Base-by-base conservation (phyloP, 2,329 filamentous ascomycete species). In the Raffaelea ambrosiae region DNA sequence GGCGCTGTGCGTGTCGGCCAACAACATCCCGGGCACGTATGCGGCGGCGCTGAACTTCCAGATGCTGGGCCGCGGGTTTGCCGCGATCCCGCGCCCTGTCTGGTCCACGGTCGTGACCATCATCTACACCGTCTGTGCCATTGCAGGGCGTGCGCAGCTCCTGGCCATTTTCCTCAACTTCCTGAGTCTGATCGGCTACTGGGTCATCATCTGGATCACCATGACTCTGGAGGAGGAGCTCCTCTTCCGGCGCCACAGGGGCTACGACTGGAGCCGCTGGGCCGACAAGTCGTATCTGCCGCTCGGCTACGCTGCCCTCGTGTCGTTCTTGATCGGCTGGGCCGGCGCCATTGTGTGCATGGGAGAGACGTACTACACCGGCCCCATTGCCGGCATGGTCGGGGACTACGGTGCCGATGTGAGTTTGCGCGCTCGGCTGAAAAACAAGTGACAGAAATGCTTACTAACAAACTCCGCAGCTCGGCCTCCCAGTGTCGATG, bases 181-280 rank as follows among this genome's bases (percentile, higher is more conserved):
- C 59, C 68, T 86, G 5, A 79, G 80, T 0, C 64, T 86, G 20
- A 85, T 86, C 77, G 83, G 82, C 2, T 86, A 85, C 61, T 86
- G 80, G 81, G 72, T 83, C 16, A 72, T 72, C 14, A 77, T 84
- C 40, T 83, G 79, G 77, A 70, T 84, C 19, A 72, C 74, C 2
- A 82, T 86, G 42, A 66, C 77, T 2, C 61, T 81, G 2, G 71
- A 79, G 57, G 83, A 86, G 57, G 74, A 81, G 43, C 59, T 81
- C 19, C 66, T 86, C 43, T 86, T 86, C 60, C 70, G 79, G 2
- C 64, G 68, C 3, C 66, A 61, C 43, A 57, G 58, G 1, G 68
- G 66, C 1, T 84, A 77, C 61, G 73, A 79, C 52, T 85, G 81
- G 80, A 65, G 65, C 16, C 65, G 67, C 3, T 86, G 82, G 81